Evolutionary conservation across 73 alveolate species (phyloP).

Genomic region (Paramecium primaurelia): DNA sequence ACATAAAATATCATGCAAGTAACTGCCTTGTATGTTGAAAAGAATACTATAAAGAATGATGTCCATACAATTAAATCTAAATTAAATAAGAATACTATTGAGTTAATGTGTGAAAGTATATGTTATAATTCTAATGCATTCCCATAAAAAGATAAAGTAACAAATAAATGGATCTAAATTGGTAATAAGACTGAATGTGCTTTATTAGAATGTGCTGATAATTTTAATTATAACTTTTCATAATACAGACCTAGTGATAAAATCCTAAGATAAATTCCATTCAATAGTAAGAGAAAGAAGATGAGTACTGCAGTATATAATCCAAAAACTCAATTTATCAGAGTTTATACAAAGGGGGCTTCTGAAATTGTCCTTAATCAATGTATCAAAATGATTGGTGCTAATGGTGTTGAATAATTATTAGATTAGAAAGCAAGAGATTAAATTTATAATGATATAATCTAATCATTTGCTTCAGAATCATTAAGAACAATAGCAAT

Average conservation of each 20-base stretch:
- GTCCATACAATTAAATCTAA: background rate
- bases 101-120: conserved; percentile 42
- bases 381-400: conserved; percentile 66
- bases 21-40: conserved; percentile 46
- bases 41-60: background rate
- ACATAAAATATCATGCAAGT: conserved; percentile 92
- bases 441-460: conserved; percentile 62
- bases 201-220: conserved; percentile 49
- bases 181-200: conserved; percentile 81
- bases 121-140: conserved; percentile 49
- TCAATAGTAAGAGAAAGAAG: conserved; percentile 90
- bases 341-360: conserved; percentile 84
- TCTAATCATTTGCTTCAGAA: conserved; percentile 74
- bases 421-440: conserved; percentile 48
- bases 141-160: conserved; percentile 53
- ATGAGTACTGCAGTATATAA: conserved; percentile 85
- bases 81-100: conserved; percentile 1
- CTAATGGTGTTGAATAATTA: conserved; percentile 66
- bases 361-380: conserved; percentile 73
- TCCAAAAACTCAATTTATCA: conserved; percentile 58
- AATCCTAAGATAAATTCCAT: conserved; percentile 66
- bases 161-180: conserved; percentile 57
- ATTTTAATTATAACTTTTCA: conserved; percentile 34
- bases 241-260: conserved; percentile 34
- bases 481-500: conserved; percentile 76